Conservation (phyloP, 192 early-diverging fungal genomes). For the Backusella mclennaniae region DNA sequence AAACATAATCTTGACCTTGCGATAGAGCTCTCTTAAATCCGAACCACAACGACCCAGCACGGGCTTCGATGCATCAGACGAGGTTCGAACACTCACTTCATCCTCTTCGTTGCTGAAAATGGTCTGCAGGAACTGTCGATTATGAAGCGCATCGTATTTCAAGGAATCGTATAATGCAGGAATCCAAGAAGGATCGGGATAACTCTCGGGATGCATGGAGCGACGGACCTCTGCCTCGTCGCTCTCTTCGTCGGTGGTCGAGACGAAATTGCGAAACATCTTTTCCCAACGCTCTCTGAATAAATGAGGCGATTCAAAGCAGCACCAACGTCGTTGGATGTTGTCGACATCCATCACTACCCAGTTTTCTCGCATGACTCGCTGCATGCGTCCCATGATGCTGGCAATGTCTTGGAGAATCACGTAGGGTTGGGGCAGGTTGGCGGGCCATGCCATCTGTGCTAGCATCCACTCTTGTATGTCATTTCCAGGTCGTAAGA, state of each 20-base stretch:
- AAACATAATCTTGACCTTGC: slow-evolving; percentile 80
- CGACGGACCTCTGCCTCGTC: slow-evolving; percentile 15
- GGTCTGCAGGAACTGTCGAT: slow-evolving; percentile 79
- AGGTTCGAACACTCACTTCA: neutral
- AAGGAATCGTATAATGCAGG: slow-evolving; percentile 93
- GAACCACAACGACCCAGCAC: neutral
- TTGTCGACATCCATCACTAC: slow-evolving; percentile 44
- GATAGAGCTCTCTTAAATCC: slow-evolving; percentile 65
- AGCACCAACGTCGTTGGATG: slow-evolving; percentile 89
- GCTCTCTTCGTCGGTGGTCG: slow-evolving; percentile 18
- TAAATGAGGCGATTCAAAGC: slow-evolving; percentile 77
- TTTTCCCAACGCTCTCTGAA: slow-evolving; percentile 98
- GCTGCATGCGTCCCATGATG: slow-evolving; percentile 64
- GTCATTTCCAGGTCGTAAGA: slow-evolving; percentile 29
- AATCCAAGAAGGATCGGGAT: slow-evolving; percentile 70
- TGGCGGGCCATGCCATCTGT: slow-evolving; percentile 24
- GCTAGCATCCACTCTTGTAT: slow-evolving; percentile 10
- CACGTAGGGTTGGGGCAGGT: slow-evolving; percentile 34
- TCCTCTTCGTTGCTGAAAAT: slow-evolving; percentile 48
- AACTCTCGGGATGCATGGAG: slow-evolving; percentile 2
- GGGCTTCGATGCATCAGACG: neutral
- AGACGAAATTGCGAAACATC: slow-evolving; percentile 80
- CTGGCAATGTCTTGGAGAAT: slow-evolving; percentile 68
- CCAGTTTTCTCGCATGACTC: slow-evolving; percentile 82
- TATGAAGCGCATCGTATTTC: slow-evolving; percentile 96